Evolutionary conservation across 306 rosid genomes (phyloP).

Genomic region (Sicyos baderoa): DNA sequence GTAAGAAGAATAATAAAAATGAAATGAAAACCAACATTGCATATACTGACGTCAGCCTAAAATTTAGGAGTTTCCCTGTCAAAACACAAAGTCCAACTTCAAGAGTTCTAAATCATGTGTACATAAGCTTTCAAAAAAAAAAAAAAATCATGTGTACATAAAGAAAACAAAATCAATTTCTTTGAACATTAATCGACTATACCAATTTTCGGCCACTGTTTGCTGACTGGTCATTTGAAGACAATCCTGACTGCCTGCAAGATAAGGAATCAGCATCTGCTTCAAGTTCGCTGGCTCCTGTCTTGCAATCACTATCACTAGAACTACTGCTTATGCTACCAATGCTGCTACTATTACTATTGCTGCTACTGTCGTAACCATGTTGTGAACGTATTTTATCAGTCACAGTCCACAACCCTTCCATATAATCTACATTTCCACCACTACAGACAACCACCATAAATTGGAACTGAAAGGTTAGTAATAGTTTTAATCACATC

Average conservation of each 20-base stretch:
- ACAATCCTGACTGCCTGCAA: constrained; percentile 71
- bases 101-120: neutral
- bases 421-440: constrained; percentile 57
- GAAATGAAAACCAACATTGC: neutral
- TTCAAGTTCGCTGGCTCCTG: constrained; percentile 81
- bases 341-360: constrained; percentile 89
- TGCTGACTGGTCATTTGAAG: constrained; percentile 55
- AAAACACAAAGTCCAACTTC: constrained; percentile 2
- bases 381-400: constrained; percentile 46
- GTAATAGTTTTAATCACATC: constrained; percentile 9
- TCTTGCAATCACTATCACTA: constrained; percentile 75
- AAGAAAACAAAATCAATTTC: constrained; percentile 6
- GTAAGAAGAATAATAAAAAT: neutral
- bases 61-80: neutral
- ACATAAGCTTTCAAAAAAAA: too few species aligned
- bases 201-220: constrained; percentile 72
- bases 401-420: constrained; percentile 56
- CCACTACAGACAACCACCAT: constrained; percentile 52
- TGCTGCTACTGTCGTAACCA: constrained; percentile 88
- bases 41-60: neutral
- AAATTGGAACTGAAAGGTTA: constrained; percentile 22
- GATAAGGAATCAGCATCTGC: constrained; percentile 96
- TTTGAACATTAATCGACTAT: constrained; percentile 17
- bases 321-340: constrained; percentile 89
- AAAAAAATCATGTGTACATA: constrained; percentile 1